These are phyloP conservation scores for Leccinum fibrillosum DNA, from an alignment of 768 basidiomycete genomes.

Conservation along the genomic window DNA sequence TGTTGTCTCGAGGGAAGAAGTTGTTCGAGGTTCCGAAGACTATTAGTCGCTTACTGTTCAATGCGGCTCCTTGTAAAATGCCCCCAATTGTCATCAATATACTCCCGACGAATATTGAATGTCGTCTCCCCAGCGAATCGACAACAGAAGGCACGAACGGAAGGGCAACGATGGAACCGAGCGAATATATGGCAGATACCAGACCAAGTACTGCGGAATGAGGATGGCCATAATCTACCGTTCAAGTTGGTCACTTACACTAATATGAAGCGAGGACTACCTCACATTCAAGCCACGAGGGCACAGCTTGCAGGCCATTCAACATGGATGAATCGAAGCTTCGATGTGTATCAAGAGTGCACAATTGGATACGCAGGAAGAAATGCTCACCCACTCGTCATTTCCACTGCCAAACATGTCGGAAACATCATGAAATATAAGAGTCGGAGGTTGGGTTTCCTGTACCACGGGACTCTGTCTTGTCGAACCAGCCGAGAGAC, in stretches of 20 bases:
- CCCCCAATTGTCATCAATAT: constrained; percentile 6
- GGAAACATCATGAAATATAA: constrained; percentile 57
- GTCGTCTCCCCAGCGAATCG: constrained; percentile 13
- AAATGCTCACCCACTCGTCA: constrained; percentile 3
- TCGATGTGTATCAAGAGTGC: background rate
- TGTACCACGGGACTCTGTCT: constrained; percentile 58
- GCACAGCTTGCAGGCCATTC: constrained; percentile 58
- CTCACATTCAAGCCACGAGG: constrained; percentile 54
- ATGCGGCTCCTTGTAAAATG: constrained; percentile 16
- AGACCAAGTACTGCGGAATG: constrained; percentile 51
- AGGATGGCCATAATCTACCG: constrained; percentile 49
- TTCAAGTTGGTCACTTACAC: background rate
- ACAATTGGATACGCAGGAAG: background rate
- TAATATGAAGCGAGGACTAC: background rate
- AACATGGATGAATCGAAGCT: constrained; percentile 48
- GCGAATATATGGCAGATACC: constrained; percentile 56
- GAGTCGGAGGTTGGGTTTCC: constrained; percentile 52
- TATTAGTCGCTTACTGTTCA: constrained; percentile 3
- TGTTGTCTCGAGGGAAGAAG: background rate
- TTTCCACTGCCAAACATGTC: constrained; percentile 16
- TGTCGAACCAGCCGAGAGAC: constrained; percentile 22
- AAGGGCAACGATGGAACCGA: constrained; percentile 52
- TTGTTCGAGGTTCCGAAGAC: background rate
- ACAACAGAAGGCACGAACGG: constrained; percentile 32
- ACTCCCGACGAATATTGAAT: constrained; percentile 11